phyloP scores from a whole-genome alignment of 1,139 yeast genomes.

The Debaryomyces sp. region DNA sequence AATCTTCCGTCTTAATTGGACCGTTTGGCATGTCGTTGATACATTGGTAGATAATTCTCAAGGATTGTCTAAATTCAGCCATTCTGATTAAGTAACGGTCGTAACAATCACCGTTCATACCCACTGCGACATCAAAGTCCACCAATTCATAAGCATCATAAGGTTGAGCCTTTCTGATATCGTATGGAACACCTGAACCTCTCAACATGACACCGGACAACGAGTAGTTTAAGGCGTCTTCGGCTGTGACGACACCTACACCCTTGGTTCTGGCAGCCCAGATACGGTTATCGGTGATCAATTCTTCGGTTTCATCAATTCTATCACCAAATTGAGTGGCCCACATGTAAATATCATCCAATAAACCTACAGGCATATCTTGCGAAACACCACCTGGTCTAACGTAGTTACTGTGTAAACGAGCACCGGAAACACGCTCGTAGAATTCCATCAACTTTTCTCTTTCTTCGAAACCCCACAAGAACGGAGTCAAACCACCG shows the following conservation, averaged over 20 bases:
- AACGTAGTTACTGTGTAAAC: constrained; percentile 84
- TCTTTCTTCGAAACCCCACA: constrained; percentile 95
- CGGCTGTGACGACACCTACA: constrained; percentile 81
- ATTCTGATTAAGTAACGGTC: constrained; percentile 87
- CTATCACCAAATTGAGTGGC: constrained; percentile 95
- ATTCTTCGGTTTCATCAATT: constrained; percentile 87
- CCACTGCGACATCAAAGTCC: constrained; percentile 87
- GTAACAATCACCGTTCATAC: constrained; percentile 87
- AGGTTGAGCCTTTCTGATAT: constrained; percentile 84
- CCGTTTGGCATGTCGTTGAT: constrained; percentile 92
- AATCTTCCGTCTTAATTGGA: constrained; percentile 90
- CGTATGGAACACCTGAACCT: constrained; percentile 89
- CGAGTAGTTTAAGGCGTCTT: constrained; percentile 82
- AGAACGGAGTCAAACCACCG: constrained; percentile 90
- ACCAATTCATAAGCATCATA: constrained; percentile 88
- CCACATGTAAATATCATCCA: constrained; percentile 95
- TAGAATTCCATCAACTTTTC: constrained; percentile 93
- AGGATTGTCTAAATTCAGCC: constrained; percentile 91
- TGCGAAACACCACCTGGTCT: constrained; percentile 94
- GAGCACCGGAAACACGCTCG: constrained; percentile 89
- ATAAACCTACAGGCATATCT: constrained; percentile 82
- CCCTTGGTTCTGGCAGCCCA: constrained; percentile 89
- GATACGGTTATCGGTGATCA: constrained; percentile 87
- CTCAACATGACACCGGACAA: constrained; percentile 89
- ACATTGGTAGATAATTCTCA: constrained; percentile 88